Conservation (phyloP, 345 rosid genomes). For the Kandelia obovata region DNA sequence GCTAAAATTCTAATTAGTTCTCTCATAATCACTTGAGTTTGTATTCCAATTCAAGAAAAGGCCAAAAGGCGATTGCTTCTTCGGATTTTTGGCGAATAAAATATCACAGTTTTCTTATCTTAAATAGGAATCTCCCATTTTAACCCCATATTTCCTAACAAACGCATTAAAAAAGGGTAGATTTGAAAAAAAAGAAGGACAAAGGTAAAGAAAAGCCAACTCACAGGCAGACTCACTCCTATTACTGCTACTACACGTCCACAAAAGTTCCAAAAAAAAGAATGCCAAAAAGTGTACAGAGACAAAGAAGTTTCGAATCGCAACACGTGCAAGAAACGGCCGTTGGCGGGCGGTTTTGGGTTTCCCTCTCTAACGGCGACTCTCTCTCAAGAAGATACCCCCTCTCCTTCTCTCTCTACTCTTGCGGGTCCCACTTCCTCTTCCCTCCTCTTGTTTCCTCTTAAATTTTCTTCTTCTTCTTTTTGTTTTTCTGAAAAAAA, state of each 20-base stretch:
- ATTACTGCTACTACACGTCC: too few relatives aligned
- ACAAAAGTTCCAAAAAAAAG: neutral
- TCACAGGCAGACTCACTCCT: too few relatives aligned
- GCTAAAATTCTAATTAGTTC: constrained; percentile 4
- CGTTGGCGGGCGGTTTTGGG: constrained; percentile 17
- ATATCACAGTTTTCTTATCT: too few relatives aligned
- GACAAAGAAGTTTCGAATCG: neutral
- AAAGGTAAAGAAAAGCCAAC: neutral
- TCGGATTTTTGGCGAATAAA: neutral
- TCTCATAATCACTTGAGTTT: constrained; percentile 15
- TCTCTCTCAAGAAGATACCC: too few relatives aligned
- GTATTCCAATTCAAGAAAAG: neutral
- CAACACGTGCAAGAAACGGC: constrained; percentile 24
- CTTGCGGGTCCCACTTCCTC: neutral
- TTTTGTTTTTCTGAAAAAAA: too few relatives aligned
- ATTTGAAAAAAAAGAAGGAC: too few relatives aligned
- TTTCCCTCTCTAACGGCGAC: neutral
- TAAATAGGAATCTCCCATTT: too few relatives aligned
- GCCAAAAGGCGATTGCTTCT: constrained; percentile 13
- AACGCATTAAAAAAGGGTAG: too few relatives aligned
- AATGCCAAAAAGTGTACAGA: neutral
- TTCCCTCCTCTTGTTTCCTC: neutral
- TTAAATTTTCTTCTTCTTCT: neutral
- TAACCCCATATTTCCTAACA: too few relatives aligned
- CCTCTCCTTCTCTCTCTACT: neutral